phyloP scores from a whole-genome alignment of 2,329 filamentous ascomycete genomes.

The Dactylellina parvicollis region DNA sequence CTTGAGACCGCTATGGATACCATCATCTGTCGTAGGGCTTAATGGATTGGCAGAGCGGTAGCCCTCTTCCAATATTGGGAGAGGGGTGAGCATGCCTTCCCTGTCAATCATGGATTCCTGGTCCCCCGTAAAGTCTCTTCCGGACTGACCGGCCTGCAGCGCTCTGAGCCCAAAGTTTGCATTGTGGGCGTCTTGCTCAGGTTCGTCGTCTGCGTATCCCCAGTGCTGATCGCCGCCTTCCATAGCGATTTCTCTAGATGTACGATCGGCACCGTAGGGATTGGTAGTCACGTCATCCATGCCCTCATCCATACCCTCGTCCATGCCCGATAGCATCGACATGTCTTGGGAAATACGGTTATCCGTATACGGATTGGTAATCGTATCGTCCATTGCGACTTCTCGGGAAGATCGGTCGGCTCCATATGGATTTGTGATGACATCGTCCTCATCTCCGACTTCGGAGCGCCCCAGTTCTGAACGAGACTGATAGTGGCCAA shows the following conservation, averaged over 20 bases:
- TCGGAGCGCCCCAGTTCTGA: conserved; percentile 62
- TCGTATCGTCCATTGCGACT: conserved; percentile 57
- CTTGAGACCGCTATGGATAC: conserved; percentile 39
- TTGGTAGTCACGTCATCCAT: conserved; percentile 80
- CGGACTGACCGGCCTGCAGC: conserved; percentile 44
- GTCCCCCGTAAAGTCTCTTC: conserved; percentile 57
- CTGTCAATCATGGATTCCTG: conserved; percentile 40
- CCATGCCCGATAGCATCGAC: conserved; percentile 62
- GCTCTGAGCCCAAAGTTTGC: conserved; percentile 52
- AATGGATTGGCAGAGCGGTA: conserved; percentile 75
- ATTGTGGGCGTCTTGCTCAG: conserved; percentile 30
- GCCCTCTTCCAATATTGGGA: conserved; percentile 73
- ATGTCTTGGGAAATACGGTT: conserved; percentile 47
- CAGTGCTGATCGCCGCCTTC: conserved; percentile 50
- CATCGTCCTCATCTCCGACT: conserved; percentile 69
- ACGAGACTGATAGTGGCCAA: conserved; percentile 67
- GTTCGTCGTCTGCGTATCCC: conserved; percentile 49
- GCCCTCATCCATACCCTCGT: conserved; percentile 58
- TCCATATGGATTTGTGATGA: conserved; percentile 82
- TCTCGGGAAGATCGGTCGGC: conserved; percentile 44
- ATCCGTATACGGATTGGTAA: conserved; percentile 52
- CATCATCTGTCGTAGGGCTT: conserved; percentile 35
- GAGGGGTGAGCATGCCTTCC: conserved; percentile 45
- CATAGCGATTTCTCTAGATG: conserved; percentile 50
- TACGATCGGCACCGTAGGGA: conserved; percentile 68